These are phyloP conservation scores for Salicornia ramosissima DNA, from an alignment of 148 eudicot genomes.

Conservation along the genomic window DNA sequence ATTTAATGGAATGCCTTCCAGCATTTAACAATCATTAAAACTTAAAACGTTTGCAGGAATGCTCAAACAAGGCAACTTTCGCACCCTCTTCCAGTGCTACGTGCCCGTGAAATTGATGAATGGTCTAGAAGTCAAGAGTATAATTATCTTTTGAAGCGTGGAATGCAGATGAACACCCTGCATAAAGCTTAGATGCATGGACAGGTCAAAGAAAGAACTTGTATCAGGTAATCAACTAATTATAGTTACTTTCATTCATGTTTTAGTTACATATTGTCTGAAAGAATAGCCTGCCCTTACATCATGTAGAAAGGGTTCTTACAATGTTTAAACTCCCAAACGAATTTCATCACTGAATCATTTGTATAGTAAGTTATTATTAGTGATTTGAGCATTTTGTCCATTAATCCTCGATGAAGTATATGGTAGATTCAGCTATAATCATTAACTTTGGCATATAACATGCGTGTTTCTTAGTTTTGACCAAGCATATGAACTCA, in stretches of 20 bases:
- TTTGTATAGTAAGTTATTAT: neutral
- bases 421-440: neutral
- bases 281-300: neutral
- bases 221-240: constrained; percentile 1
- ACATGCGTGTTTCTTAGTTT: neutral
- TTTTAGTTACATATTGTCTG: neutral
- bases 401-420: neutral
- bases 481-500: neutral
- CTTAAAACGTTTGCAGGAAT: constrained; percentile 41
- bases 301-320: neutral
- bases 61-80: constrained; percentile 98
- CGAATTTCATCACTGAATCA: neutral
- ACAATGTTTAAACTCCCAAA: neutral
- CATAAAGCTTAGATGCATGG: constrained; percentile 31
- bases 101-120: constrained; percentile 95
- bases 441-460: neutral
- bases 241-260: neutral
- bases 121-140: constrained; percentile 94
- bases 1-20: neutral
- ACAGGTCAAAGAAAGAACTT: neutral
- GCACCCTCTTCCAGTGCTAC: constrained; percentile 94
- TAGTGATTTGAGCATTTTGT: neutral
- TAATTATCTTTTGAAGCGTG: constrained; percentile 47
- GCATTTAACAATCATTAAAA: neutral
- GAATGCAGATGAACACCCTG: constrained; percentile 34